Conservation (phyloP, 2,329 filamentous ascomycete genomes). For the Trichoderma semiorbis region DNA sequence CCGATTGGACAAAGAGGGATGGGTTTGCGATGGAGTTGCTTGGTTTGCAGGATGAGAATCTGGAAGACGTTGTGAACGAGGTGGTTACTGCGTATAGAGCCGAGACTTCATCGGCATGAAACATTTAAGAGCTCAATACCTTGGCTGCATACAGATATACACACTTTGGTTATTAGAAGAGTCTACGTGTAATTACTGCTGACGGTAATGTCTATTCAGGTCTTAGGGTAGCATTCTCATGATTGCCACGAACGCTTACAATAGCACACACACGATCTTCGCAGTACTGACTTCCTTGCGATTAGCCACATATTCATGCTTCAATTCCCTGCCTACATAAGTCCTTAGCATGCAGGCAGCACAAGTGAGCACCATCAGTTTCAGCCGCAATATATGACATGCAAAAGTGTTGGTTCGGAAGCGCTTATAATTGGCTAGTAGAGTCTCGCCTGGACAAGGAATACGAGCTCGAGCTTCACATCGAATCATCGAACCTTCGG, state of each 20-base stretch:
- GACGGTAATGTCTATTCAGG: background rate
- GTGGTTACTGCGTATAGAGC: conserved; percentile 30
- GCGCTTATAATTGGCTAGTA: background rate
- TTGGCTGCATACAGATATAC: background rate
- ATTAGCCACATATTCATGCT: no score
- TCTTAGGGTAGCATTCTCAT: background rate
- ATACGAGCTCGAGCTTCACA: background rate
- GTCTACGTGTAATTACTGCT: background rate
- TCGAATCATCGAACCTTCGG: background rate
- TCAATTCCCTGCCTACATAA: background rate
- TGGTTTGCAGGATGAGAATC: conserved; percentile 44
- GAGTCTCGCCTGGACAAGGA: background rate
- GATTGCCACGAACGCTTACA: background rate
- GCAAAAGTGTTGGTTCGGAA: background rate
- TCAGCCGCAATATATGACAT: background rate
- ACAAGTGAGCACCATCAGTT: background rate
- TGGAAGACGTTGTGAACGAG: conserved; percentile 39
- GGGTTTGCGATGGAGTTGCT: conserved; percentile 48
- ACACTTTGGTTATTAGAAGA: background rate
- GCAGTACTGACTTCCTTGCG: background rate
- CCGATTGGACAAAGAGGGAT: conserved; percentile 45
- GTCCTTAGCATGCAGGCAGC: background rate
- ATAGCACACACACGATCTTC: background rate
- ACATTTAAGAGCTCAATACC: background rate
- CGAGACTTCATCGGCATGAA: background rate